Evolutionary conservation across 1,139 yeast species (phyloP).

Genomic region (Sugiyamaella japonica): DNA sequence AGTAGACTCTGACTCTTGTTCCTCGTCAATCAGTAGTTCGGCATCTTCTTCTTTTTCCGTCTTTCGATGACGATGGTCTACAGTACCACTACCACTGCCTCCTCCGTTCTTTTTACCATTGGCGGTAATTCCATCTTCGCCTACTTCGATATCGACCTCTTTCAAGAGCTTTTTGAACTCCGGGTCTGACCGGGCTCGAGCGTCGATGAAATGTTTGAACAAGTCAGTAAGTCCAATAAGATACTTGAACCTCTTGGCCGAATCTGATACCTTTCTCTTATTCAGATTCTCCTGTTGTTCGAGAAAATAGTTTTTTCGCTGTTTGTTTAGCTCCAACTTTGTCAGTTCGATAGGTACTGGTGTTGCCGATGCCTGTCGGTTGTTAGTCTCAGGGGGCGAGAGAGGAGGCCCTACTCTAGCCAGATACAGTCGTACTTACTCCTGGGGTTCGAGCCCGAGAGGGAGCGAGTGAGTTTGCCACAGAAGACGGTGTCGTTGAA

Average conservation of each 20-base stretch:
- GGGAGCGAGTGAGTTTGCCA: slow-evolving; percentile 14
- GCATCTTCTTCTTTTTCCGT: slow-evolving; percentile 93
- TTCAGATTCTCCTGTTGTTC: slow-evolving; percentile 33
- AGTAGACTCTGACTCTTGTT: slow-evolving; percentile 45
- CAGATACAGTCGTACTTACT: slow-evolving; percentile 2
- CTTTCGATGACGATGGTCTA: slow-evolving; percentile 48
- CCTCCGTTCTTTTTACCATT: slow-evolving; percentile 28
- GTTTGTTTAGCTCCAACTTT: slow-evolving; percentile 31
- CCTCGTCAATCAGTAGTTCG: slow-evolving; percentile 76
- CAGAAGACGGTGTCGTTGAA: slow-evolving; percentile 16
- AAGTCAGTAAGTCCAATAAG: slow-evolving; percentile 79
- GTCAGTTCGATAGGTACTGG: slow-evolving; percentile 32
- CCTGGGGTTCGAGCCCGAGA: slow-evolving; percentile 19
- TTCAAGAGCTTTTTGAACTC: slow-evolving; percentile 58
- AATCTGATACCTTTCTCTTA: slow-evolving; percentile 46
- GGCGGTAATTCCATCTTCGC: slow-evolving; percentile 17
- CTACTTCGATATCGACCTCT: slow-evolving; percentile 50
- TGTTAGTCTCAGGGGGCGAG: background rate
- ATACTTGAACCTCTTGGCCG: slow-evolving; percentile 78
- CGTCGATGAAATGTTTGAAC: slow-evolving; percentile 84
- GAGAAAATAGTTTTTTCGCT: slow-evolving; percentile 35
- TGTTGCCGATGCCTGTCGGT: slow-evolving; percentile 21
- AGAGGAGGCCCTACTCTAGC: too few relatives aligned
- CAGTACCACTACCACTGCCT: slow-evolving; percentile 28
- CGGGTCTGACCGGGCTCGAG: slow-evolving; percentile 73